Percentiles rank a stretch among this genome's conserved stretches.
Evolutionary conservation across 108 stramenopile species (phyloP).

Genomic region (Nannochloropsis oceanica): DNA sequence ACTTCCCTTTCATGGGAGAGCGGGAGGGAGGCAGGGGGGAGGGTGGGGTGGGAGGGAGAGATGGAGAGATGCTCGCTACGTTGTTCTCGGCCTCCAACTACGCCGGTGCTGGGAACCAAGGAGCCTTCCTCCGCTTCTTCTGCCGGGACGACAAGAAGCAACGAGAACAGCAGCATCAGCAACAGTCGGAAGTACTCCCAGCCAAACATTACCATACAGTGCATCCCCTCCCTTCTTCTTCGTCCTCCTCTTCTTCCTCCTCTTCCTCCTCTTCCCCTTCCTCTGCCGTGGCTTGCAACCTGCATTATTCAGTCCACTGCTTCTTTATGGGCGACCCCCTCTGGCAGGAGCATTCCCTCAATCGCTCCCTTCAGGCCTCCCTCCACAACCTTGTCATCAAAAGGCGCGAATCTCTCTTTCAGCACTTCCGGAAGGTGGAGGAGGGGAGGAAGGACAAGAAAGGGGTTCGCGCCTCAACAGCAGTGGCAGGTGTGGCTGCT

Average conservation of each 20-base stretch:
- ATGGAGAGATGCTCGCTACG: constrained; percentile 23
- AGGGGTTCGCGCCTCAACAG: too few species aligned
- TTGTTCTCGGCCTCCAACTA: constrained; percentile 49
- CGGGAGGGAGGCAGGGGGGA: too few species aligned
- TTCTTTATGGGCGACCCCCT: not conserved
- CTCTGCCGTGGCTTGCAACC: not conserved
- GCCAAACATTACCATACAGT: not conserved
- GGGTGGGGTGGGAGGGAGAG: not conserved
- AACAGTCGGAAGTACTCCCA: not conserved
- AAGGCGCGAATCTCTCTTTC: not conserved
- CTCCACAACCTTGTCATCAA: not conserved
- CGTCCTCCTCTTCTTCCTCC: too few species aligned
- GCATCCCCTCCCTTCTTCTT: not conserved
- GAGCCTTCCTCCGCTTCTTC: constrained; percentile 17
- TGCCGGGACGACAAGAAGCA: not conserved
- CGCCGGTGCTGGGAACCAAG: constrained; percentile 38
- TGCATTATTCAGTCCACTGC: not conserved
- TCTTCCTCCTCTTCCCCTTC: too few species aligned
- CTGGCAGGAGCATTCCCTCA: not conserved
- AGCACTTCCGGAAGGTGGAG: not conserved
- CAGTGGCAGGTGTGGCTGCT: too few species aligned
- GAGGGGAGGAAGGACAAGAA: too few species aligned
- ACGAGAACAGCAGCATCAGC: too few species aligned
- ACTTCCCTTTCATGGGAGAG: constrained; percentile 21
- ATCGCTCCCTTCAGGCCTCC: not conserved